Percentiles rank a stretch among this genome's conserved stretches.
phyloP scores from a whole-genome alignment of 768 basidiomycete genomes.

The Melanogaster broomeanus region DNA sequence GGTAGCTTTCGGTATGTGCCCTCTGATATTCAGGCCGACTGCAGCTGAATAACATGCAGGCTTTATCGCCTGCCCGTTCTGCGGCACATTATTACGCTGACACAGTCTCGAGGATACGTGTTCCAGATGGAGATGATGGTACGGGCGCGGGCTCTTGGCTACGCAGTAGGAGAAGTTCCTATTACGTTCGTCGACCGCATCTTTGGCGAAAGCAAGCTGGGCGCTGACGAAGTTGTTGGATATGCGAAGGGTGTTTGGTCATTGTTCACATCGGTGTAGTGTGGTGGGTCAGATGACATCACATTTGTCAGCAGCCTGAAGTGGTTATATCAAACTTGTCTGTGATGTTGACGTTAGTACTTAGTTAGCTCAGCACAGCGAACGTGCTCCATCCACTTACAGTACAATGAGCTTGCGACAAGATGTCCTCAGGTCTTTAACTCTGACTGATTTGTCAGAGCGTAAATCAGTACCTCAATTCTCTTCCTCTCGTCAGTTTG shows the following conservation, averaged over 20 bases:
- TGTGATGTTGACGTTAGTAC: too few relatives aligned
- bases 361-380: too few relatives aligned
- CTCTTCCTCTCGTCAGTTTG: slow-evolving; percentile 14
- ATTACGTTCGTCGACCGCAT: slow-evolving; percentile 95
- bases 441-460: slow-evolving; percentile 33
- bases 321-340: slow-evolving; percentile 9
- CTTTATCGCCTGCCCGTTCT: slow-evolving; percentile 78
- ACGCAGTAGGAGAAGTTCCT: slow-evolving; percentile 86
- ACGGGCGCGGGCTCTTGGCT: slow-evolving; percentile 79
- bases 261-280: slow-evolving; percentile 71
- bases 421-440: slow-evolving; percentile 63
- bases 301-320: slow-evolving; percentile 20
- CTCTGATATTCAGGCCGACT: neutral
- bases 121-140: slow-evolving; percentile 99
- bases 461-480: slow-evolving; percentile 23
- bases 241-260: slow-evolving; percentile 86
- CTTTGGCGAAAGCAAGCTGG: slow-evolving; percentile 91
- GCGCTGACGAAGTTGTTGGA: slow-evolving; percentile 83
- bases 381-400: too few relatives aligned
- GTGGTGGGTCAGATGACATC: slow-evolving; percentile 16
- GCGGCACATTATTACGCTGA: slow-evolving; percentile 80
- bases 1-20: slow-evolving; percentile 79
- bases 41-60: slow-evolving; percentile 35
- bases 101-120: slow-evolving; percentile 87
- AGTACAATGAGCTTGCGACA: slow-evolving; percentile 68